Evolutionary conservation across 176 grass and related monocot species (phyloP).

Genomic region (Cenchrus fungigraminus): DNA sequence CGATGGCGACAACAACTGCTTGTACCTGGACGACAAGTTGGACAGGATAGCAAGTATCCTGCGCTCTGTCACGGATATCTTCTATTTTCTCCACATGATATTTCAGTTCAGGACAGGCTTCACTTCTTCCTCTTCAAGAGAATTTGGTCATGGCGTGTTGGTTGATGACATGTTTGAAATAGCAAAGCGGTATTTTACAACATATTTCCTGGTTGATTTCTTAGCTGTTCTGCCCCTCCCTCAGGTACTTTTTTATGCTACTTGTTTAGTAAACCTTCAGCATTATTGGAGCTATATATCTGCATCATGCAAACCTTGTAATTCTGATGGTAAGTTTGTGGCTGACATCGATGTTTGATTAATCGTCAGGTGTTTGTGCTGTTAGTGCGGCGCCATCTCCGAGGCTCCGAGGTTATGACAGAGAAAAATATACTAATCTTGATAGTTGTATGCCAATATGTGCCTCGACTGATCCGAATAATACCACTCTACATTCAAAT

Average conservation of each 20-base stretch:
- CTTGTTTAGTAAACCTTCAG: not conserved
- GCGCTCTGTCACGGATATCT: constrained; percentile 77
- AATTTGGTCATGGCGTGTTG: not conserved
- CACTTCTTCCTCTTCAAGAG: constrained; percentile 72
- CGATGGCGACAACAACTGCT: constrained; percentile 45
- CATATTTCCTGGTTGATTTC: constrained; percentile 80
- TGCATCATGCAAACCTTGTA: not conserved
- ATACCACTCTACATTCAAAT: constrained; percentile 93
- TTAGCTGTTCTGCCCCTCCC: constrained; percentile 76
- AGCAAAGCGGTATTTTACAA: constrained; percentile 69
- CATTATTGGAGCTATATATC: not conserved
- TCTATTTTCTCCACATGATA: constrained; percentile 83
- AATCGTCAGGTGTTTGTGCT: constrained; percentile 65
- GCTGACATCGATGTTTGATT: constrained; percentile 2
- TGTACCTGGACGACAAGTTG: constrained; percentile 72
- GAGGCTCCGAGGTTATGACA: constrained; percentile 54
- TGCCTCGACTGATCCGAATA: constrained; percentile 81
- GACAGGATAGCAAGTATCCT: constrained; percentile 76
- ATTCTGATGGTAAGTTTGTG: constrained; percentile 9
- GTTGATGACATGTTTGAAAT: constrained; percentile 64
- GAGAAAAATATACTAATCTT: constrained; percentile 72
- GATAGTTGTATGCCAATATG: constrained; percentile 81
- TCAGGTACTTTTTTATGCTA: not conserved
- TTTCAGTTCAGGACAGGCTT: constrained; percentile 96
- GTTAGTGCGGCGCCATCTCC: constrained; percentile 60